These are phyloP conservation scores for Lippia alba DNA, from an alignment of 305 asterid species.

Conservation along the genomic window DNA sequence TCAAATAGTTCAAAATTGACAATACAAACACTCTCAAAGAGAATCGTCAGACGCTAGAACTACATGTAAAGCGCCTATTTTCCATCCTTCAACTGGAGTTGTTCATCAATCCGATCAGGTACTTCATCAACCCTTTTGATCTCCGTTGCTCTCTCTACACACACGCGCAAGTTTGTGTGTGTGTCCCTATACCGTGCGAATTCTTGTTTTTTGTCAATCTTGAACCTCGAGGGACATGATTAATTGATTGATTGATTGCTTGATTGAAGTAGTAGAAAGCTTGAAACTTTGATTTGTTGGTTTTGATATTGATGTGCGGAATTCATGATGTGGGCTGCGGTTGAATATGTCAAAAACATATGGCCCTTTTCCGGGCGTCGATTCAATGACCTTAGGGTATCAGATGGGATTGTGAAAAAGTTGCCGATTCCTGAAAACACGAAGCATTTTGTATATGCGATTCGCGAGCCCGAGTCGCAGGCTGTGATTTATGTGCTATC, in stretches of 20 bases:
- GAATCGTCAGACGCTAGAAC: neutral
- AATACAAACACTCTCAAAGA: neutral
- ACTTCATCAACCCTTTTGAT: neutral
- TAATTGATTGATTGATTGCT: constrained; percentile 27
- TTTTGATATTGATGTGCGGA: constrained; percentile 26
- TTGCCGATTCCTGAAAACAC: constrained; percentile 76
- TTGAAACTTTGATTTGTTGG: constrained; percentile 27
- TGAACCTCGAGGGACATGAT: neutral
- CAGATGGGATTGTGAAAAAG: constrained; percentile 68
- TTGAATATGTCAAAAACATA: constrained; percentile 56
- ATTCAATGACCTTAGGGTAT: constrained; percentile 67
- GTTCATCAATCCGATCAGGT: constrained; percentile 24
- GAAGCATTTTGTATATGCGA: constrained; percentile 79
- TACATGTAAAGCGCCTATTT: neutral
- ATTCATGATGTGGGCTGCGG: constrained; percentile 46
- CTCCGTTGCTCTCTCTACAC: neutral
- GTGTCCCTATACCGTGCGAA: constrained; percentile 13
- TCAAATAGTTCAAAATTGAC: too few species aligned
- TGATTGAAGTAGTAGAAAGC: constrained; percentile 21
- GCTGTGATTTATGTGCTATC: constrained; percentile 69
- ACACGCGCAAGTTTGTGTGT: neutral
- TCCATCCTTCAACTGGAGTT: neutral
- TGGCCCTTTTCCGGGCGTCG: constrained; percentile 74
- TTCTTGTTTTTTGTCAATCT: neutral
- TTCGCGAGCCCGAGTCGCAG: constrained; percentile 66